Evolutionary conservation across 768 basidiomycete genomes (phyloP), one percentile per base, ranked within the genome.

Genomic region (Xanthoconium stramineum): DNA sequence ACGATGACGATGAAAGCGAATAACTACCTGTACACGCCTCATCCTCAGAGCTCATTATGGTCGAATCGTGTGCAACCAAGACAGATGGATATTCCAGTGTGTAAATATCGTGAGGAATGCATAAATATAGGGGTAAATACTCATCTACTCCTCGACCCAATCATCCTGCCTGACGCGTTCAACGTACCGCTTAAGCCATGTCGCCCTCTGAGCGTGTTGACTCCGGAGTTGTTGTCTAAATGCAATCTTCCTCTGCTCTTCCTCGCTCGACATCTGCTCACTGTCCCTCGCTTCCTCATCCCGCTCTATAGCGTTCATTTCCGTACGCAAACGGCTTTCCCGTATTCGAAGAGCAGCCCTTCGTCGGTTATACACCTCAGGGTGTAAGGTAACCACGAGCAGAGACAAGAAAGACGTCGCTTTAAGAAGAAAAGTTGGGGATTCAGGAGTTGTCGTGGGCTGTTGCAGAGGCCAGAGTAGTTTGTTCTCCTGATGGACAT

Each of bases 301-400:
- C 15, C 63, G 62, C 43, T 72, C 71, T 14, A 72, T 59, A 5
- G 66, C 70, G 58, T 80, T 81, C 56, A 81, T 82, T 69, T 90
- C 88, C 32, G 83, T 86, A 59, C 87, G 77, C 36, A 91, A 67
- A 43, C 79, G 77, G 9, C 86, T 83, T 73, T 91, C 89, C 50
- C 89, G 72, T 56, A 75, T 76, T 61, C 82, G 74, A 62, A 91
- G 77, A 14, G 77, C 79, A 20, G 66, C 72, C 47, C 88, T 75
- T 63, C 89, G 76, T 57, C 83, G 79, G 64, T 89, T 84, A 82
- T 88, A 89, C 39, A 88, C 75, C 38, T 87, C 88, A 6, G 89
- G 89, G 65, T 89, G 84, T 36, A 88, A 67, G 15, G 88, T 89
- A 33, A 81, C 73, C 30, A 84, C 36, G 40, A 89, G 71, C 35